Evolutionary conservation across 1,284 basidiomycete genomes (phyloP).

Genomic region (Rhodotorula mucilaginosa): DNA sequence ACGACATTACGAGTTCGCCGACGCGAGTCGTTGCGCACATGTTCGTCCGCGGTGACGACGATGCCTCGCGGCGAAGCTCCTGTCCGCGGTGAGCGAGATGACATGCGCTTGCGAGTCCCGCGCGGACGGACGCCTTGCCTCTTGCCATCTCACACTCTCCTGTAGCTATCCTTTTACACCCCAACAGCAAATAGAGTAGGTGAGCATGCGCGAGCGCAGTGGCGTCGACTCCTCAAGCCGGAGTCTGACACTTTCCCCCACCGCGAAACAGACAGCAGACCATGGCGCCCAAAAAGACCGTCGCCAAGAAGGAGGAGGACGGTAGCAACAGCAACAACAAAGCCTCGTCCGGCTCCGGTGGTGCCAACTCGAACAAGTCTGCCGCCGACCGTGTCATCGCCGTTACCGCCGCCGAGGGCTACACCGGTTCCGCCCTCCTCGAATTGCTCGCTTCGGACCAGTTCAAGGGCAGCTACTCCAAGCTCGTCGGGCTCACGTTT

Average conservation of each 20-base stretch:
- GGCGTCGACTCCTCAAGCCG: background rate
- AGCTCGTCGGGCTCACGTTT: constrained; percentile 16
- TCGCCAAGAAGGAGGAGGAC: too few relatives aligned
- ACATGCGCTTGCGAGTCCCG: background rate
- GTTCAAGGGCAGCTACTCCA: constrained; percentile 1
- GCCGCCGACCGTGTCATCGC: constrained; percentile 3
- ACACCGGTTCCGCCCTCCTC: constrained; percentile 13
- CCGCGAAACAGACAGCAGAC: too few relatives aligned
- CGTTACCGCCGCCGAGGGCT: constrained; percentile 7
- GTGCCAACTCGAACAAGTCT: background rate
- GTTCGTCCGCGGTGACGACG: background rate
- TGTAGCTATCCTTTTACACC: too few relatives aligned
- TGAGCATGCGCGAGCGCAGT: background rate
- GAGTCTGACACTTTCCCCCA: too few relatives aligned
- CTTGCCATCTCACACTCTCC: too few relatives aligned
- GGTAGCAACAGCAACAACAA: background rate
- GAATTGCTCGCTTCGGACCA: constrained; percentile 11
- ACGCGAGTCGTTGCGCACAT: too few relatives aligned
- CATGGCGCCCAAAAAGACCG: background rate
- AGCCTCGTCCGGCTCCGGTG: background rate
- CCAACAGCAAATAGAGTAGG: too few relatives aligned
- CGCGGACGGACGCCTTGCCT: too few relatives aligned
- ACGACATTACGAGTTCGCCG: too few relatives aligned
- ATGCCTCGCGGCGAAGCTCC: background rate
- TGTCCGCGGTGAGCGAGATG: background rate